Evolutionary conservation across 2,329 filamentous ascomycete species (phyloP).

Genomic region (Hypoxylon sp.): DNA sequence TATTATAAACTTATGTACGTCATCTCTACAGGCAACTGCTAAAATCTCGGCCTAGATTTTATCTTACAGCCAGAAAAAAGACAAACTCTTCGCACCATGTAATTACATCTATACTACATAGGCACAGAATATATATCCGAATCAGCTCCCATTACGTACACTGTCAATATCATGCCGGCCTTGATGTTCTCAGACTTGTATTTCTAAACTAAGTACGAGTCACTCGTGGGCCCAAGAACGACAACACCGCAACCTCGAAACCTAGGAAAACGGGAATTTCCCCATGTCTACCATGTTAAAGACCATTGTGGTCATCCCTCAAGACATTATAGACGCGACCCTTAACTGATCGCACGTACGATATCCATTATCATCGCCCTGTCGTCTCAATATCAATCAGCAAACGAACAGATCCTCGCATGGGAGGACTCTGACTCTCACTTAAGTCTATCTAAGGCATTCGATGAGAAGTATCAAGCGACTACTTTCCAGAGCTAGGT

Average conservation of each 20-base stretch:
- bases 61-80: not conserved
- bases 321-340: not conserved
- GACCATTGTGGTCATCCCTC: not conserved
- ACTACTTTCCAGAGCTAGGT: constrained; percentile 1
- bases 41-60: too few species aligned
- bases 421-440: not conserved
- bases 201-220: not conserved
- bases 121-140: not conserved
- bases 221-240: not conserved
- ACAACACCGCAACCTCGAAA: not conserved
- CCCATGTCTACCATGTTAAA: not conserved
- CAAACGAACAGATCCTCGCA: constrained; percentile 16
- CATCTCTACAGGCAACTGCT: not conserved
- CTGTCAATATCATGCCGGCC: not conserved
- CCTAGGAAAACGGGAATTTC: not conserved
- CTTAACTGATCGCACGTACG: not conserved
- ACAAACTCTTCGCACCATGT: not conserved
- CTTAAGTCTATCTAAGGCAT: not conserved
- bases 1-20: not conserved
- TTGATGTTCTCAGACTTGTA: not conserved
- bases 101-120: constrained; percentile 6
- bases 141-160: not conserved
- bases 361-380: constrained; percentile 13
- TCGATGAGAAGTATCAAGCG: not conserved
- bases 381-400: not conserved